These are phyloP conservation scores for Ceratonia siliqua DNA, from an alignment of 306 rosid genomes.

Conservation along the genomic window DNA sequence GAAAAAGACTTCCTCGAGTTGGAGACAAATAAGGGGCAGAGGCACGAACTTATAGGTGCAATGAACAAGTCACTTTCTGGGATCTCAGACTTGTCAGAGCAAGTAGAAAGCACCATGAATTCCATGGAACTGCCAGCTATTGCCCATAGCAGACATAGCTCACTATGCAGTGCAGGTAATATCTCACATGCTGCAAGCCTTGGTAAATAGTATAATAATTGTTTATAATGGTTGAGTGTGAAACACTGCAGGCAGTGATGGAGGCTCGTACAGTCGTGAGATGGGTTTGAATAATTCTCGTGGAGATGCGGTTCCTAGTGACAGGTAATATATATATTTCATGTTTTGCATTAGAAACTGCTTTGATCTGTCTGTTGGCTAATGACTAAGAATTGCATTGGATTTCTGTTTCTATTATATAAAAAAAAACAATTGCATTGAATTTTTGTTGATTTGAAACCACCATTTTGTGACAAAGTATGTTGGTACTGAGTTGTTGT, in stretches of 20 bases:
- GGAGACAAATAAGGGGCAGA: conserved; percentile 50
- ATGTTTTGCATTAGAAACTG: neutral
- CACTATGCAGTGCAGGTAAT: conserved; percentile 69
- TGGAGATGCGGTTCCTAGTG: conserved; percentile 54
- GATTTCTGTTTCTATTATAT: neutral
- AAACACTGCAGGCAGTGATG: conserved; percentile 60
- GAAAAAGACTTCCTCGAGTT: conserved; percentile 51
- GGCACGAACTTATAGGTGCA: conserved; percentile 46
- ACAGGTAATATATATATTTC: conserved; percentile 40
- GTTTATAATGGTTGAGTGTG: conserved; percentile 15
- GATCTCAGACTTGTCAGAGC: conserved; percentile 46
- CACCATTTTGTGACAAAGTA: neutral
- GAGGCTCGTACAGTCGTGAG: conserved; percentile 49
- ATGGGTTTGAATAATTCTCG: conserved; percentile 56
- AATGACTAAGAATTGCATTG: neutral
- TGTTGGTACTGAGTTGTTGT: too few species aligned
- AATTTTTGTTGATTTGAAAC: neutral
- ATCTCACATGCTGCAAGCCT: neutral
- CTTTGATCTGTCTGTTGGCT: neutral
- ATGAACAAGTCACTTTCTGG: conserved; percentile 45
- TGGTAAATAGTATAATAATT: neutral
- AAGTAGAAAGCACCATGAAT: conserved; percentile 48
- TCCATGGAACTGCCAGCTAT: conserved; percentile 46
- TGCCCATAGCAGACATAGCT: conserved; percentile 67
- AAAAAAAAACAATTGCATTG: too few species aligned